These are phyloP conservation scores for Quercus suber DNA, from an alignment of 306 rosid genomes.

Conservation along the genomic window DNA sequence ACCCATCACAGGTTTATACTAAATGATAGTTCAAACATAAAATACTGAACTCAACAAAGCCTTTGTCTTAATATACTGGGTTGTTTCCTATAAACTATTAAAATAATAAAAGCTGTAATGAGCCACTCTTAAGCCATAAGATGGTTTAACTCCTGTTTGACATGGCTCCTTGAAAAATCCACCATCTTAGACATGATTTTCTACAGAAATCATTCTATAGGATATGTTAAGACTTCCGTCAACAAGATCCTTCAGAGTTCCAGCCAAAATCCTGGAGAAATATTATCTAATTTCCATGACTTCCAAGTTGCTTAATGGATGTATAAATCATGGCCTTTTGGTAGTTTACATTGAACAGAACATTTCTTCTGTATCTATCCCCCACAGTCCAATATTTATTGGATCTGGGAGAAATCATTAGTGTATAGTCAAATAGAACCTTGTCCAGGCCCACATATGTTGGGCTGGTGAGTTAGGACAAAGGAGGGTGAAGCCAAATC, in stretches of 20 bases:
- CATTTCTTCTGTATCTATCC: background rate
- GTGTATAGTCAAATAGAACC: background rate
- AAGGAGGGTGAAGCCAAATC: too few species aligned
- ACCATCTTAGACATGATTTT: background rate
- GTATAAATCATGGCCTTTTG: background rate
- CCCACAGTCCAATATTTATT: background rate
- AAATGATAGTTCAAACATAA: background rate
- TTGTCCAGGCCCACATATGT: background rate
- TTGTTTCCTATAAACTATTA: background rate
- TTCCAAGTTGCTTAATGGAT: background rate
- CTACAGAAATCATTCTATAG: background rate
- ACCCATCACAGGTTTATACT: background rate
- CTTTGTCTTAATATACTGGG: background rate
- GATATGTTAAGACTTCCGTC: background rate
- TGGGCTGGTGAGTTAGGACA: background rate
- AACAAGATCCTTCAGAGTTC: background rate
- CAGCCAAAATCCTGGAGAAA: background rate
- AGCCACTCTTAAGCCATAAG: slow-evolving; percentile 2
- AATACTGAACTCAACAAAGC: background rate
- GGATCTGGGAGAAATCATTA: background rate
- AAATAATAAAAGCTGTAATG: background rate
- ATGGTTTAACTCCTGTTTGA: background rate
- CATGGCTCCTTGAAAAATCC: slow-evolving; percentile 5
- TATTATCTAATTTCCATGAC: too few species aligned
- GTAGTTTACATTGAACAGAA: background rate